Base-by-base conservation (phyloP, 805 yeast species). In the Wickerhamomyces xylosicus region DNA sequence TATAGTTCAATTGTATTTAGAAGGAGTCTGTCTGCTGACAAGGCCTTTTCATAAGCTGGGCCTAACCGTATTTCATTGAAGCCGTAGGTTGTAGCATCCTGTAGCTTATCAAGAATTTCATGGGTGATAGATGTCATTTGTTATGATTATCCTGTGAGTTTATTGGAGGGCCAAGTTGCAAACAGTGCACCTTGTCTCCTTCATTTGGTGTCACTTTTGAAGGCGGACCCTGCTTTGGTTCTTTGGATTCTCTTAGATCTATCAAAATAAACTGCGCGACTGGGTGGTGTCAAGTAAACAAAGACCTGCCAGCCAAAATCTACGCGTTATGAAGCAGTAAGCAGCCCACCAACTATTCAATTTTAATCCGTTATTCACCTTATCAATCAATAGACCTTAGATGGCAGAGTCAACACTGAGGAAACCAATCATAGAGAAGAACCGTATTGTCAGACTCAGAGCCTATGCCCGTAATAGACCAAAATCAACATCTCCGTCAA, bases 1-100 rank as follows among this genome's bases (percentile, higher is more conserved):
- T 52, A 54, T 5, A 54, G 37, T 14, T 47, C 46, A 16, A 53
- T 34, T 1, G 59, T 54, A 36, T 44, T 44, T 21, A 32, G 34
- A 13, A 50, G 40, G 22, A 37, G 14, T 5, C 33, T 37, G 17
- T 51, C 41, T 9, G 40, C 35, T 7, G 21, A 15, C 22, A 36
- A 40, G 8, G 41, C 13, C 7, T 19, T 20, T 7, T 15, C 17
- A 15, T 41, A 27, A 4, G 41, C 37, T 0, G 36, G 14, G 14
- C 37, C 29, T 7, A 43, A 32, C 14, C 55, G 45, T 27, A 50
- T 18, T 19, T 52, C 56, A 27, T 50, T 47, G 46, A 45, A 54
- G 1, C 59, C 58, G 33, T 41, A 48, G 0, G 52, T 49, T 3
- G 21, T 17, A 2, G 37, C 33, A 22, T 53, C 56, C 15, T 47